phyloP scores from a whole-genome alignment of 2,329 filamentous ascomycete genomes.

The Fusarium subtropicale region DNA sequence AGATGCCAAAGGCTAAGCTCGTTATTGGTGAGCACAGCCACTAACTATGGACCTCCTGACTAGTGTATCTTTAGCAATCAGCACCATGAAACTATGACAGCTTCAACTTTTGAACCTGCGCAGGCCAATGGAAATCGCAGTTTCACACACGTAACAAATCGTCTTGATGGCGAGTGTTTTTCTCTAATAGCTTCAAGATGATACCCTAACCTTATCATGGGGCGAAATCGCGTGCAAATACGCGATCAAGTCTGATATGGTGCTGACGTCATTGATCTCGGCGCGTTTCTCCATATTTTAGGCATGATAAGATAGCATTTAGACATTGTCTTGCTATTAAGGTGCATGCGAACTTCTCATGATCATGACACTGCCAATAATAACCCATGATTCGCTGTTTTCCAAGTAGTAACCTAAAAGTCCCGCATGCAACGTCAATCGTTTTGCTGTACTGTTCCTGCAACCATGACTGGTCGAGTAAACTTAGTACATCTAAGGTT shows the following conservation, averaged over 20 bases:
- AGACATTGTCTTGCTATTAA: neutral
- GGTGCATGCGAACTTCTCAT: neutral
- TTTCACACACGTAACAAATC: slow-evolving; percentile 2
- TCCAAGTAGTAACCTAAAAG: neutral
- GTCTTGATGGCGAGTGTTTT: neutral
- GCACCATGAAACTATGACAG: slow-evolving; percentile 19
- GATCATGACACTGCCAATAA: neutral
- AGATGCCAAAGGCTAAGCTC: neutral
- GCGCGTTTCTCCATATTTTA: neutral
- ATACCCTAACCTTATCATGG: neutral
- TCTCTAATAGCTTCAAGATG: neutral
- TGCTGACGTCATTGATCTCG: slow-evolving; percentile 25
- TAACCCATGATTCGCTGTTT: slow-evolving; percentile 16
- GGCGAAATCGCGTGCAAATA: slow-evolving; percentile 6
- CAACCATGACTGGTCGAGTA: no score
- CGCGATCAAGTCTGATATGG: slow-evolving; percentile 5
- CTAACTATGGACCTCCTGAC: slow-evolving; percentile 36
- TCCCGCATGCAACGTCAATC: neutral
- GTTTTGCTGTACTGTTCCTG: neutral
- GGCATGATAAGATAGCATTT: neutral
- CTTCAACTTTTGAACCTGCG: slow-evolving; percentile 17
- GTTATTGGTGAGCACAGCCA: slow-evolving; percentile 30
- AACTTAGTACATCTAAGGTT: no score
- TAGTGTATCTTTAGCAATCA: slow-evolving; percentile 27
- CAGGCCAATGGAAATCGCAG: slow-evolving; percentile 20